Base-by-base conservation (phyloP, 73 alveolate genomes). In the Paramecium biaurelia region DNA sequence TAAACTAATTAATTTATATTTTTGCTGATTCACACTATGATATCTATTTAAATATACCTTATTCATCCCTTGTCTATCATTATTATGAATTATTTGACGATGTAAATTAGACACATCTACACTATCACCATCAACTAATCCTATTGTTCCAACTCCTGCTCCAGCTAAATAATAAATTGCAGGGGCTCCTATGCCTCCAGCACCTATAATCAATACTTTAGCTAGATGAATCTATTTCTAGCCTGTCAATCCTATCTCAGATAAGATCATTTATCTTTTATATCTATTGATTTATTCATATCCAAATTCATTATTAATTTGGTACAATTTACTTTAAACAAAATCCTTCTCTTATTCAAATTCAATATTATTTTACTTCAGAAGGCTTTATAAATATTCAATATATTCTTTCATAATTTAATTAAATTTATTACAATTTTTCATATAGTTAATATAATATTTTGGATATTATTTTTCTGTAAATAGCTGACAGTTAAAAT, bases 151-250 rank as follows among this genome's bases (percentile, higher is more conserved):
- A 32, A 98, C 95, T 42, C 99, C 99, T 18, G 99, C 99, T 23
- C 99, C 99, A 2, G 99, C 97, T 34, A 98, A 89, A 89, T 98
- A 98, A 85, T 95, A 94, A 2, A 94, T 56, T 57, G 98, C 97
- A 20, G 99, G 99, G 2, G 99, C 96, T 7, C 99, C 99, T 1
- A 98, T 93, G 9, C 99, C 99, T 45, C 99, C 99, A 3, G 99
- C 99, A 24, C 99, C 99, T 9, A 98, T 92, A 5, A 98, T 92
- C 76, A 97, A 76, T 32, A 98, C 99, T 92, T 92, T 96, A 18
- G 99, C 93, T 24, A 96, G 93, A 85, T 93, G 95, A 59, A 98
- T 85, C 92, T 94, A 92, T 67, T 85, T 26, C 94, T 98, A 97
- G 0, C 99, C 99, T 74, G 92, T 95, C 35, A 94, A 93, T n/a